Conservation (phyloP, 352 stramenopile genomes). For the Globisporangium megalacanthum region DNA sequence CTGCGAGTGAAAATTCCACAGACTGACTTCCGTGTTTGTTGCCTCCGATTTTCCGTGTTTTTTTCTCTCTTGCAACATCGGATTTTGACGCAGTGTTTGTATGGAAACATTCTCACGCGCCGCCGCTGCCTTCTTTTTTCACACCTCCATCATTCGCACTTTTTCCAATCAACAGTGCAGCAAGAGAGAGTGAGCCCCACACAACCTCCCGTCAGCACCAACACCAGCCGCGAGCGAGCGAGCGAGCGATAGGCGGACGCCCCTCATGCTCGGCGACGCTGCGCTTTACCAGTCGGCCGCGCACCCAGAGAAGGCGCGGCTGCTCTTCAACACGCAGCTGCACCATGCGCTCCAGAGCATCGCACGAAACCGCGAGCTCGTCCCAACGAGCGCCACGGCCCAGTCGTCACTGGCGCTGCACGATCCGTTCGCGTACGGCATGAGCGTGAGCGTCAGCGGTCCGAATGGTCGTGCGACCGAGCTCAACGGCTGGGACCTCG, state of each 20-base stretch:
- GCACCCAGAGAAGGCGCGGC: conserved; percentile 45
- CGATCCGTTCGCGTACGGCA: conserved; percentile 8
- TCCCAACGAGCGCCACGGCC: conserved; percentile 11
- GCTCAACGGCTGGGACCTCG: conserved; percentile 68
- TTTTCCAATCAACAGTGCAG: too few species aligned
- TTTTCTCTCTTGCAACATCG: too few species aligned
- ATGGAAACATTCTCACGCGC: too few species aligned
- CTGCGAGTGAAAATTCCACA: too few species aligned
- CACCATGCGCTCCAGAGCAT: conserved; percentile 68
- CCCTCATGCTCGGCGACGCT: conserved; percentile 29
- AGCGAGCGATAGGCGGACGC: neutral
- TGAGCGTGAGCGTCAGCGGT: conserved; percentile 12
- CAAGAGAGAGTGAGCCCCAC: too few species aligned
- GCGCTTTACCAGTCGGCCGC: conserved; percentile 37
- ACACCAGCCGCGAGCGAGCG: neutral
- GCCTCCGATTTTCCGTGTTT: too few species aligned
- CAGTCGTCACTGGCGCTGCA: conserved; percentile 29
- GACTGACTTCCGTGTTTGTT: too few species aligned
- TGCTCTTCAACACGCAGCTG: conserved; percentile 72
- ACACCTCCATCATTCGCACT: too few species aligned
- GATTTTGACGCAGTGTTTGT: too few species aligned
- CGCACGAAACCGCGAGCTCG: conserved; percentile 53
- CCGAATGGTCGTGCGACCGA: conserved; percentile 31
- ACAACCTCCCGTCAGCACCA: neutral
- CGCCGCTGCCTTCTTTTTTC: too few species aligned